Conservation (phyloP, 2,329 filamentous ascomycete genomes). For the Alternaria burnsii region DNA sequence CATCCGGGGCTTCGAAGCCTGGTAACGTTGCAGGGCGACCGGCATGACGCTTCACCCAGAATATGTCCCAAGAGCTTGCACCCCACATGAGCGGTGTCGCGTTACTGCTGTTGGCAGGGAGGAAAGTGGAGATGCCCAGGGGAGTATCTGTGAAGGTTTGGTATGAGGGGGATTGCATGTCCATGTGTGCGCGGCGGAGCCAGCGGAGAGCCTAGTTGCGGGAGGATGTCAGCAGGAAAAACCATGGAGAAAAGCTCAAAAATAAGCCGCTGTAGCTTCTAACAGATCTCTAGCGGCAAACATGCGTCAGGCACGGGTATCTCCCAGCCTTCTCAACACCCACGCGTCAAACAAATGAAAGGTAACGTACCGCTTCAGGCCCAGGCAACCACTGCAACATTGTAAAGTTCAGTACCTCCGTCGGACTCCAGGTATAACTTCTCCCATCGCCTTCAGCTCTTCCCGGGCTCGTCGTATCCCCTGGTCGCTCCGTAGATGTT, state of each 20-base stretch:
- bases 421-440: slow-evolving; percentile 29
- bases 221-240: background rate
- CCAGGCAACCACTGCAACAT: slow-evolving; percentile 71
- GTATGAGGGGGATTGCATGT: slow-evolving; percentile 24
- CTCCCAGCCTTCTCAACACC: background rate
- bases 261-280: background rate
- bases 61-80: slow-evolving; percentile 48
- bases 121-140: slow-evolving; percentile 54
- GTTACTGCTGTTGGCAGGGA: slow-evolving; percentile 21
- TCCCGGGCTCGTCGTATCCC: slow-evolving; percentile 8
- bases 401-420: slow-evolving; percentile 63
- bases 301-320: background rate
- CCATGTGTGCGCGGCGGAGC: slow-evolving; percentile 50
- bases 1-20: slow-evolving; percentile 53
- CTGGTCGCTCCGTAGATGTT: background rate
- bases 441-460: background rate
- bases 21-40: slow-evolving; percentile 42
- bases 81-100: slow-evolving; percentile 51
- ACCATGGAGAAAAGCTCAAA: background rate
- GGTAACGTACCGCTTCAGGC: slow-evolving; percentile 57
- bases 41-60: slow-evolving; percentile 50
- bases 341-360: background rate
- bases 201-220: slow-evolving; percentile 48
- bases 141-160: slow-evolving; percentile 40
- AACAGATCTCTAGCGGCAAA: background rate